Evolutionary conservation across 164 flowering plant species (phyloP).

Genomic region (Malania oleifera): DNA sequence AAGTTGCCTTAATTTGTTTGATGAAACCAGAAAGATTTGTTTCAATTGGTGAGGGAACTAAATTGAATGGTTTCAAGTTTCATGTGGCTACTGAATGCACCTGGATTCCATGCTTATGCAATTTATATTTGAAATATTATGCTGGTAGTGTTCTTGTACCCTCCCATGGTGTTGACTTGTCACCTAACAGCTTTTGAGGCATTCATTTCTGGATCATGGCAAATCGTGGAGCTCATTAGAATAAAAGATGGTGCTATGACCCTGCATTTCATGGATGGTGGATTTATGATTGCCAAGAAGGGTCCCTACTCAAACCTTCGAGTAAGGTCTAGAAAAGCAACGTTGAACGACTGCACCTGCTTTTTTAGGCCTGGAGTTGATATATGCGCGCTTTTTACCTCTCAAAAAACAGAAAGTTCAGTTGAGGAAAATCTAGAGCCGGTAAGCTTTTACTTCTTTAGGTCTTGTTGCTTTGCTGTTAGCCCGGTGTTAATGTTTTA

Average conservation of each 20-base stretch:
- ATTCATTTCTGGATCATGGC: conserved; percentile 56
- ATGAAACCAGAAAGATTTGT: too few species aligned
- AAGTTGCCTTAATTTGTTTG: too few species aligned
- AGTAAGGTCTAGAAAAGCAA: conserved; percentile 64
- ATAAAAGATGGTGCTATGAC: conserved; percentile 42
- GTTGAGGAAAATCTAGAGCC: conserved; percentile 25
- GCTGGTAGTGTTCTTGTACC: background rate
- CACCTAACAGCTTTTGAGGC: conserved; percentile 72
- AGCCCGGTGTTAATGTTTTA: too few species aligned
- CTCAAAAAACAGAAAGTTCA: conserved; percentile 19
- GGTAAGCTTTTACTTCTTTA: conserved; percentile 24
- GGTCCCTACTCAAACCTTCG: conserved; percentile 44
- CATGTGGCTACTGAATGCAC: too few species aligned
- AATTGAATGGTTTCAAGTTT: too few species aligned
- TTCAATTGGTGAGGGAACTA: too few species aligned
- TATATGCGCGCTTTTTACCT: conserved; percentile 44
- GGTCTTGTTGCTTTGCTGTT: background rate
- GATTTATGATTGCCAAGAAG: conserved; percentile 26
- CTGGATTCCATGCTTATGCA: too few species aligned
- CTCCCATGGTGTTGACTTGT: background rate
- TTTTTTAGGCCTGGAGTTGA: conserved; percentile 73
- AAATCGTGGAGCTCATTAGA: conserved; percentile 39
- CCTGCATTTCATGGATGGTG: conserved; percentile 32
- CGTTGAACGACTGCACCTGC: conserved; percentile 59
- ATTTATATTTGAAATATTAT: too few species aligned